phyloP scores from a whole-genome alignment of 129 eudicot genomes.

The Erigeron canadensis region DNA sequence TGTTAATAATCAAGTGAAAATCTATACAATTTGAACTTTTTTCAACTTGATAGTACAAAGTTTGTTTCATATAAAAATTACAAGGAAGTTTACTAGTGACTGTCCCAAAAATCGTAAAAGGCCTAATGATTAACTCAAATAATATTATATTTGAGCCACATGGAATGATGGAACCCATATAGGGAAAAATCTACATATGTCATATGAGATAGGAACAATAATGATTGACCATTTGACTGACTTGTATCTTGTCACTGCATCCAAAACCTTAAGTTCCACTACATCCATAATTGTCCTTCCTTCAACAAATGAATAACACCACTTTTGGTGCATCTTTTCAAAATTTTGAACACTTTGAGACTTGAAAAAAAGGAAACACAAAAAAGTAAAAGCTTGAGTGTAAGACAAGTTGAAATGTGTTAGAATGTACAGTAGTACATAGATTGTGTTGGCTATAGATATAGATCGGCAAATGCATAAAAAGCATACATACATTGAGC shows the following conservation, averaged over 20 bases:
- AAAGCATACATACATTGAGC: not conserved
- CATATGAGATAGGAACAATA: constrained; percentile 21
- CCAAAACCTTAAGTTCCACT: constrained; percentile 41
- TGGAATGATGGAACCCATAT: not conserved
- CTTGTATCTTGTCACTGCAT: constrained; percentile 37
- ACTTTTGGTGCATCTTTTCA: constrained; percentile 12
- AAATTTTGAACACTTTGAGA: not conserved
- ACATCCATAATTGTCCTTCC: constrained; percentile 28
- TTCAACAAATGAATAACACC: constrained; percentile 24
- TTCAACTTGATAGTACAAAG: no score
- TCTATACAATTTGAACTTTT: no score
- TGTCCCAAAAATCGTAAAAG: no score
- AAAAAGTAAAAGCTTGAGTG: not conserved
- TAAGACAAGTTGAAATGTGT: not conserved
- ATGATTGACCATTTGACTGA: constrained; percentile 39
- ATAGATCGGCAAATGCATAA: not conserved
- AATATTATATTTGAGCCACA: no score
- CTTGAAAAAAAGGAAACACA: not conserved
- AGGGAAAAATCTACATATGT: constrained; percentile 3
- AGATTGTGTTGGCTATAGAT: not conserved
- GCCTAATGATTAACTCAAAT: no score
- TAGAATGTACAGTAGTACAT: not conserved
- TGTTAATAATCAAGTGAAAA: no score
- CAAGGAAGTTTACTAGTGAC: no score
- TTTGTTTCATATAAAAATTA: no score